Evolutionary conservation across 768 basidiomycete genomes (phyloP), one percentile per base, ranked within the genome.

Genomic region (Imleria badia): DNA sequence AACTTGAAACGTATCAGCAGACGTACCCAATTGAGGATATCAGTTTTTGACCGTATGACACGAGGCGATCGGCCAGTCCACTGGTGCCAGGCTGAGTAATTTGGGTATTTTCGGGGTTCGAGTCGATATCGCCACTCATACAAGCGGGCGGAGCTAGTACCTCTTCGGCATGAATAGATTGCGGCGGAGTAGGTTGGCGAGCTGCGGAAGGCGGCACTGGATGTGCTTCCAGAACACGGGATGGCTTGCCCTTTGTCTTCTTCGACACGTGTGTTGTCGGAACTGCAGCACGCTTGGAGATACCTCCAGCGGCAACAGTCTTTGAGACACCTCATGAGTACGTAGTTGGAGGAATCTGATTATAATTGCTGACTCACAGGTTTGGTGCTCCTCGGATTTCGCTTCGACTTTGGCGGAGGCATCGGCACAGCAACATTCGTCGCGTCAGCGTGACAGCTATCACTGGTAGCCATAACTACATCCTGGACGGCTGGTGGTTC

Each of bases 21-120:
- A 76, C 80, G 51, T 69, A 81, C 79, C 75, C 68, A 60, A 75
- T 74, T 54, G 76, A 71, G 63, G 63, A 66, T 58, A 77, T 74
- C 55, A 80, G 52, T 51, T 72, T 73, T 66, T 82, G 74, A 52
- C 78, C 76, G 56, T 79, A 81, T 56, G 74, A 74, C 61, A 84
- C 66, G 59, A 84, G 74, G 61, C 76, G 73, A 56, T 72, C 75
- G 51, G 81, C 78, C 59, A 79, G 71, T 42, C 75, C 76, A 35
- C 67, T 69, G 50, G 66, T 60, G 39, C 61, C 56, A 40, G 33
- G 33, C 30, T 45, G 58, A 38, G 56, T 49, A 55, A 49, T 54
- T 47, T 48, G 48, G 23, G 49, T 52, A 22, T 54, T 54, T 48
- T 60, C 66, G 48, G 64, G 61, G 51, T 62, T 62, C 39, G 63